Evolutionary conservation across 23 red algal genomes (phyloP).

Genomic region (Gracilaria gracilis): DNA sequence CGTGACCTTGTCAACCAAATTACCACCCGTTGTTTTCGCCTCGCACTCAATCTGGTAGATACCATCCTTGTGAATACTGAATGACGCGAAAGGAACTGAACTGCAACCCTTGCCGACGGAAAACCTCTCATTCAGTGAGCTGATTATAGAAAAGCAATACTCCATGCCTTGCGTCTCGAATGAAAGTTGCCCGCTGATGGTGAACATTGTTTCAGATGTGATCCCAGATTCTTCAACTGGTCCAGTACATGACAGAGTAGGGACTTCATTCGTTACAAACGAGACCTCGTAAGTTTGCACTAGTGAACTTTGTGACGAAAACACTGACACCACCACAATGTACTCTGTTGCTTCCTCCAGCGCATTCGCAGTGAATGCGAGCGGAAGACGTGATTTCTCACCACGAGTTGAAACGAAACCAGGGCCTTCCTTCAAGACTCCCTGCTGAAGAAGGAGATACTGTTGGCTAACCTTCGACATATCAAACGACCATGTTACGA

Average conservation of each 20-base stretch:
- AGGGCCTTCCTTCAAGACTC: conserved; percentile 35
- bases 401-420: conserved; percentile 36
- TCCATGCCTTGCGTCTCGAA: conserved; percentile 55
- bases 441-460: conserved; percentile 52
- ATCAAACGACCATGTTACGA: conserved; percentile 49
- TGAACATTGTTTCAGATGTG: conserved; percentile 49
- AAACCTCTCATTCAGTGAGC: conserved; percentile 20
- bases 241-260: conserved; percentile 15
- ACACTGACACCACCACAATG: conserved; percentile 18
- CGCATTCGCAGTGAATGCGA: conserved; percentile 39
- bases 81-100: conserved; percentile 56
- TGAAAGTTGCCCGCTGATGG: conserved; percentile 37
- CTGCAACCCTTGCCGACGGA: conserved; percentile 62
- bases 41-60: conserved; percentile 50
- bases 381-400: conserved; percentile 36
- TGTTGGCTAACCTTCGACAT: conserved; percentile 42
- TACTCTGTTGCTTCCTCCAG: conserved; percentile 47
- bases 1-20: conserved; percentile 44
- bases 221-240: conserved; percentile 36
- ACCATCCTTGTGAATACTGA: conserved; percentile 47
- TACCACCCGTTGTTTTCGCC: conserved; percentile 39
- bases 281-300: conserved; percentile 43
- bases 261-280: conserved; percentile 45
- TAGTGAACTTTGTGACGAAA: conserved; percentile 23
- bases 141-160: conserved; percentile 63